These are phyloP conservation scores for Sungouiella thailandica DNA, from an alignment of 805 yeast species.

Conservation along the genomic window DNA sequence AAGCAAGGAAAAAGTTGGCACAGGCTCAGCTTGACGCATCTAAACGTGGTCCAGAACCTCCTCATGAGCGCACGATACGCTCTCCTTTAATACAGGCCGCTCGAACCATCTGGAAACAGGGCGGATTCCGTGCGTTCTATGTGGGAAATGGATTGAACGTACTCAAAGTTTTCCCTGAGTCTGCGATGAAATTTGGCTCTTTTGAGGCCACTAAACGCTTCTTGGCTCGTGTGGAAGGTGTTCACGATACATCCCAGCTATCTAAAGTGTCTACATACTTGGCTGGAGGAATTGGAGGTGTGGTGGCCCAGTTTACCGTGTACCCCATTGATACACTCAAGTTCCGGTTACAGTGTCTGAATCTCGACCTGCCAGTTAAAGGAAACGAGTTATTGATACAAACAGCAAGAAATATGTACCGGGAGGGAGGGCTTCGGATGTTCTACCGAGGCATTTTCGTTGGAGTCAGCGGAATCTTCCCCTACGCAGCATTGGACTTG, in stretches of 20 bases:
- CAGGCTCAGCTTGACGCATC: slow-evolving; percentile 23
- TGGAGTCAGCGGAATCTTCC: slow-evolving; percentile 95
- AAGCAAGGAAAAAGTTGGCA: slow-evolving; percentile 26
- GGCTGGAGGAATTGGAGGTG: slow-evolving; percentile 97
- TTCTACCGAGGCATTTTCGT: slow-evolving; percentile 87
- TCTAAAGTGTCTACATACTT: slow-evolving; percentile 77
- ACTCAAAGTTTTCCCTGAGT: slow-evolving; percentile 92
- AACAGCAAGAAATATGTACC: slow-evolving; percentile 75
- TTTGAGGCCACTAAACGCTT: slow-evolving; percentile 82
- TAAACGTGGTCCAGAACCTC: slow-evolving; percentile 36
- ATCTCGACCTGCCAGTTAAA: slow-evolving; percentile 54
- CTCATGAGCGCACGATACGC: slow-evolving; percentile 43
- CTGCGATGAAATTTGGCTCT: slow-evolving; percentile 95
- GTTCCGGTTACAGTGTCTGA: slow-evolving; percentile 90
- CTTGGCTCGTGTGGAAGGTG: slow-evolving; percentile 72
- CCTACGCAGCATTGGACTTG: slow-evolving; percentile 92
- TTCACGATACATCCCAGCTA: slow-evolving; percentile 60
- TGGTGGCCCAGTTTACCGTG: slow-evolving; percentile 84
- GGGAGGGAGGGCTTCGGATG: slow-evolving; percentile 69
- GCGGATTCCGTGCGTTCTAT: slow-evolving; percentile 83
- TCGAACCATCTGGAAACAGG: slow-evolving; percentile 74
- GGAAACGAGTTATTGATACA: slow-evolving; percentile 58
- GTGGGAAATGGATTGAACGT: slow-evolving; percentile 94
- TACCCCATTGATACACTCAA: slow-evolving; percentile 95
- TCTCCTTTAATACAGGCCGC: slow-evolving; percentile 82